Conservation (phyloP, 1,284 basidiomycete genomes). For the Ustilago shanxiensis region DNA sequence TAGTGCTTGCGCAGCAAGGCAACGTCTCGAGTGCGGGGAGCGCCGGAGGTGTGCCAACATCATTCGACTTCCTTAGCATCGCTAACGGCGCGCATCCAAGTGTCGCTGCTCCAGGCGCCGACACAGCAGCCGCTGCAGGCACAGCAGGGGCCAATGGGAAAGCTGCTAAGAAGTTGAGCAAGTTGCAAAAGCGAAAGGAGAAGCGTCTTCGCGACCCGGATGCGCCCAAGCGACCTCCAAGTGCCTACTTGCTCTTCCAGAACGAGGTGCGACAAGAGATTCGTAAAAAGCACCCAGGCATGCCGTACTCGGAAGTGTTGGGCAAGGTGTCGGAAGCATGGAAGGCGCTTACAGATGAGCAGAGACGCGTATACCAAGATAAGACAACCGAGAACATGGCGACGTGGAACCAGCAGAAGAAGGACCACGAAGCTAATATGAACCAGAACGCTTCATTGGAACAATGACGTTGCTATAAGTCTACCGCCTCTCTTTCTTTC, state of each 20-base stretch:
- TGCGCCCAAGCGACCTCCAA: constrained; percentile 64
- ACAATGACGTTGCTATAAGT: constrained; percentile 7
- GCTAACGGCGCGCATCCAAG: constrained; percentile 44
- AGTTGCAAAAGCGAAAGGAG: constrained; percentile 54
- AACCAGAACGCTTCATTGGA: constrained; percentile 21
- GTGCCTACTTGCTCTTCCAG: constrained; percentile 65
- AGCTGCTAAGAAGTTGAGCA: constrained; percentile 51
- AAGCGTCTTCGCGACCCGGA: constrained; percentile 61
- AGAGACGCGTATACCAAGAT: constrained; percentile 59
- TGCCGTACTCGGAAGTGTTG: constrained; percentile 58
- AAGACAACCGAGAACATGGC: constrained; percentile 62
- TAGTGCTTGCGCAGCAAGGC: constrained; percentile 52
- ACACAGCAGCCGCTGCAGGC: constrained; percentile 37
- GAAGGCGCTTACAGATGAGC: constrained; percentile 61
- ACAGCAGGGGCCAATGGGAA: constrained; percentile 47
- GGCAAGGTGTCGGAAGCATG: constrained; percentile 63
- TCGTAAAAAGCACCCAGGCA: constrained; percentile 56
- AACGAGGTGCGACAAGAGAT: constrained; percentile 65
- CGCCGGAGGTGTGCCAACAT: constrained; percentile 30
- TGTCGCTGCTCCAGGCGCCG: constrained; percentile 28
- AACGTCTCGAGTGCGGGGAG: constrained; percentile 39
- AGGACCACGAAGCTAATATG: constrained; percentile 53
- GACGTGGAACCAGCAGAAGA: constrained; percentile 59
- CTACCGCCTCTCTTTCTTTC: not conserved
- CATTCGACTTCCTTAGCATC: constrained; percentile 53